phyloP scores from a whole-genome alignment of 78 protist genomes.

The Isochrysis galbana region DNA sequence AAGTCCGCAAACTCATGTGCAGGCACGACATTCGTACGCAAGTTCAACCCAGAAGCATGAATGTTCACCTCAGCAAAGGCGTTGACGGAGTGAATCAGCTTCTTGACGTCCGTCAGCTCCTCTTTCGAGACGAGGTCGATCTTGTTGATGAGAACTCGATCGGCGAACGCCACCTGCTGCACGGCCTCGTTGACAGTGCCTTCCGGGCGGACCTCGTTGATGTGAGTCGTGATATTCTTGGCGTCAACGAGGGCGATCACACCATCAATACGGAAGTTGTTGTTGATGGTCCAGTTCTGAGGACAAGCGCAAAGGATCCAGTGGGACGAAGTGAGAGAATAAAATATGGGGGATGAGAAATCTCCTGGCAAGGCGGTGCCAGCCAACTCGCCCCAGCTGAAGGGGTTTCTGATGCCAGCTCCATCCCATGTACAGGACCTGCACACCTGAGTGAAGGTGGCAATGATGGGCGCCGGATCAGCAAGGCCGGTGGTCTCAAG shows the following conservation, averaged over 20 bases:
- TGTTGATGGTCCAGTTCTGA: not conserved
- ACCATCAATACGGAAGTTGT: slow-evolving; percentile 27
- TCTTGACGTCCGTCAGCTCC: not conserved
- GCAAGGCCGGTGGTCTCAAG: slow-evolving; percentile 46
- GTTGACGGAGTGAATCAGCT: not conserved
- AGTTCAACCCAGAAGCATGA: too few relatives aligned
- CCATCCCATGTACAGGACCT: not conserved
- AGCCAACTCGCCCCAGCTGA: too few relatives aligned
- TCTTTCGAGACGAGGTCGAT: not conserved
- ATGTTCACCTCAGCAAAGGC: not conserved
- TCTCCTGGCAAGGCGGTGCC: too few relatives aligned
- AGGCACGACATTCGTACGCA: too few relatives aligned
- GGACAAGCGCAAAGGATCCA: too few relatives aligned
- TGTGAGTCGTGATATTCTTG: slow-evolving; percentile 22
- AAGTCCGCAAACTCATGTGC: too few relatives aligned
- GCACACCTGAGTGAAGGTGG: not conserved
- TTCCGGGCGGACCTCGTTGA: slow-evolving; percentile 6
- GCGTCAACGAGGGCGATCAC: slow-evolving; percentile 7
- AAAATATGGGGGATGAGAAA: too few relatives aligned
- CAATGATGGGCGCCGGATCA: slow-evolving; percentile 27
- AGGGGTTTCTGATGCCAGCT: not conserved
- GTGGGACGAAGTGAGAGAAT: too few relatives aligned
- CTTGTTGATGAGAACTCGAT: not conserved
- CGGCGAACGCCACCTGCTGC: slow-evolving; percentile 33
- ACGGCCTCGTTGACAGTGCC: slow-evolving; percentile 43